Evolutionary conservation across 345 rosid species (phyloP).

Genomic region (Chamaenerion angustifolium): DNA sequence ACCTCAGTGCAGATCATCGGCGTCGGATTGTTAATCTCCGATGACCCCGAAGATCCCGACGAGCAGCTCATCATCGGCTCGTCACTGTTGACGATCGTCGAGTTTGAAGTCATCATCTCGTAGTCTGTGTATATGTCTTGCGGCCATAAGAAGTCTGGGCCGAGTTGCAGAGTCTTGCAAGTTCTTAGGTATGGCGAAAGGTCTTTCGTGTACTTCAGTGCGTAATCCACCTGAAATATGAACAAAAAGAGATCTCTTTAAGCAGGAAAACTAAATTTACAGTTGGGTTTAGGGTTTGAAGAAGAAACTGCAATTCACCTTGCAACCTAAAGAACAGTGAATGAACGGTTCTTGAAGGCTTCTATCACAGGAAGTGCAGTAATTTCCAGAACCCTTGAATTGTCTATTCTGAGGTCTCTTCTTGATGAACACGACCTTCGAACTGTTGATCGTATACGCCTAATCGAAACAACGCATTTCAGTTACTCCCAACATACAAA

Average conservation of each 20-base stretch:
- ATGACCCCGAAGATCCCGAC: conserved; percentile 49
- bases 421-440: conserved; percentile 94
- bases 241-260: no score
- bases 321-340: conserved; percentile 92
- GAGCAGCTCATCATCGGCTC: conserved; percentile 64
- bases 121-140: conserved; percentile 70
- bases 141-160: conserved; percentile 83
- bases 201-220: conserved; percentile 64
- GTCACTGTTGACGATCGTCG: conserved; percentile 62
- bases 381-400: conserved; percentile 84
- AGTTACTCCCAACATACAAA: no score
- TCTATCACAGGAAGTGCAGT: conserved; percentile 87
- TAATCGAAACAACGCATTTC: conserved; percentile 8
- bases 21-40: conserved; percentile 7
- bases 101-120: conserved; percentile 34
- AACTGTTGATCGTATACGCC: conserved; percentile 88
- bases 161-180: conserved; percentile 57
- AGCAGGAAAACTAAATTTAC: no score
- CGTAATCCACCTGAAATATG: conserved; percentile 77
- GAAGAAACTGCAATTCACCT: conserved; percentile 26
- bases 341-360: conserved; percentile 86
- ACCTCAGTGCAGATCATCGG: conserved; percentile 5
- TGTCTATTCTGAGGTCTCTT: conserved; percentile 91
- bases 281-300: no score
- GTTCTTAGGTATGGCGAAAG: conserved; percentile 46